Evolutionary conservation across 2,329 filamentous ascomycete genomes (phyloP), one percentile per base, ranked within the genome.

Genomic region (Ambrosiella beaveri): DNA sequence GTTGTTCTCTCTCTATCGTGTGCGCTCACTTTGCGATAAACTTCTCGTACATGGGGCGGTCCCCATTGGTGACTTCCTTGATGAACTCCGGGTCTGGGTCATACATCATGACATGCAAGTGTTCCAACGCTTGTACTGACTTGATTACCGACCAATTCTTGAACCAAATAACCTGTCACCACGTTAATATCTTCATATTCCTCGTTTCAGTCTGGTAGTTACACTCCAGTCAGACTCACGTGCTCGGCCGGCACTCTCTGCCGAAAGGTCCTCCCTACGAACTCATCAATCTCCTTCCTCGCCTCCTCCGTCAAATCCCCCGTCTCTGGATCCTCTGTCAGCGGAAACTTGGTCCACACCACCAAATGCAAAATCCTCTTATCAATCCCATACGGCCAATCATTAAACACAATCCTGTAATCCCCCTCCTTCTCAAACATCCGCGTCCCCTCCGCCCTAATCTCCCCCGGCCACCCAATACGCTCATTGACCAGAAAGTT

Each of bases 381-480:
- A 64, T 93, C 88, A 57, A 96, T 75, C 0, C 88, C 89, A 66
- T 96, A 97, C 0, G 91, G 91, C 87, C 89, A 96, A 74, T 97
- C 90, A 66, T 97, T 97, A 70, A 79, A 80, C 45, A 95, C 69
- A 53, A 95, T 82, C 68, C 82, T 88, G 64, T 84, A 71, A 65
- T 93, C 85, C 8, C 73, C 72, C 0, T 69, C 69, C 39, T 56
- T 45, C 8, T 47, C 36, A 47, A 63, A 58, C 57, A 51, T 55
- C 50, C 53, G 50, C 12, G 17, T 17, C 4, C 56, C 56, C 9
- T 50, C 53, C 6, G 56, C 37, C 11, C 13, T 36, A 15, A 55
- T 8, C 15, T 47, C 12, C 50, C 51, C 51, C 1, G 70, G 67
- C 91, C 91, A 96, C 13, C 73, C 70, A 59, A 96, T 71, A 54